Conservation (phyloP, 306 rosid species). For the Bauhinia variegata region DNA sequence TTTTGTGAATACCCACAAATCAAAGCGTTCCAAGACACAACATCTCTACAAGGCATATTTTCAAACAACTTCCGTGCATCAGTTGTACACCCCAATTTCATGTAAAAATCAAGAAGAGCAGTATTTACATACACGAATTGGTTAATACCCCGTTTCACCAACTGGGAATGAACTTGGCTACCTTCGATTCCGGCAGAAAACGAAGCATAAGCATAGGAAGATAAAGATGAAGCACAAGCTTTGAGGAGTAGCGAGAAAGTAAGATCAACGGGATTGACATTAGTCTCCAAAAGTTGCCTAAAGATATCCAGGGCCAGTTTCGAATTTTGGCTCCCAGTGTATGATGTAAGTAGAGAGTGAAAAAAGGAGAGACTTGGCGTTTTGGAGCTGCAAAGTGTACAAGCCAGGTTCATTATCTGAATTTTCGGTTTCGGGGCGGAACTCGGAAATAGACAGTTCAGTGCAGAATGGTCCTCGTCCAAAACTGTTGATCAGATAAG, state of each 20-base stretch:
- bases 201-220: slow-evolving; percentile 28
- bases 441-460: too few relatives aligned
- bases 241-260: slow-evolving; percentile 69
- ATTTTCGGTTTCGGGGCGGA: too few relatives aligned
- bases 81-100: slow-evolving; percentile 55
- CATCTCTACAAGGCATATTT: slow-evolving; percentile 60
- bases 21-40: slow-evolving; percentile 75
- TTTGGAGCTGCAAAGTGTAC: too few relatives aligned
- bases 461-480: too few relatives aligned
- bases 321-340: slow-evolving; percentile 33
- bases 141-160: slow-evolving; percentile 54
- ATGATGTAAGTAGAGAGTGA: slow-evolving; percentile 51
- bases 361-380: too few relatives aligned
- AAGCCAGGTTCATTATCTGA: too few relatives aligned
- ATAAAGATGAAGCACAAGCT: slow-evolving; percentile 46
- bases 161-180: slow-evolving; percentile 62
- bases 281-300: slow-evolving; percentile 48
- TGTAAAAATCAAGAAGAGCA: slow-evolving; percentile 54
- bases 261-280: slow-evolving; percentile 45
- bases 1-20: slow-evolving; percentile 66
- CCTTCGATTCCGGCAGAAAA: slow-evolving; percentile 35
- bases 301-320: slow-evolving; percentile 37
- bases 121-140: slow-evolving; percentile 65
- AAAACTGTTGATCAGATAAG: too few relatives aligned
- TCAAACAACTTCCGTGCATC: slow-evolving; percentile 65